Conservation (phyloP, 2,329 filamentous ascomycete species). For the Colletotrichum falcatum region DNA sequence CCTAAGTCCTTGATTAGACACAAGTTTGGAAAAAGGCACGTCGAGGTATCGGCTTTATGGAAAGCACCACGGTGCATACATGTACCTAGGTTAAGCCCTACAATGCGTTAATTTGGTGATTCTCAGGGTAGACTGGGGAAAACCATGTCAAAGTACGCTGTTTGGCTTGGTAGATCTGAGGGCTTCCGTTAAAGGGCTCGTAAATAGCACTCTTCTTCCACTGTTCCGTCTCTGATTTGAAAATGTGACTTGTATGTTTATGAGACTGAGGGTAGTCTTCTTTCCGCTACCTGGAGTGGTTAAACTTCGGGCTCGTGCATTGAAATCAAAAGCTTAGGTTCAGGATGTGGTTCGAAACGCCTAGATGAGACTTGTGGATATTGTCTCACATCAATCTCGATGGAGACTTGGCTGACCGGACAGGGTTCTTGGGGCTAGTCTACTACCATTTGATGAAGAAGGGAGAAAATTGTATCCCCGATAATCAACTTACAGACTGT, state of each 20-base stretch:
- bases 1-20: neutral
- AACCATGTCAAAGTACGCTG: neutral
- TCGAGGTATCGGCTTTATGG: neutral
- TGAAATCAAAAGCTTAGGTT: no score
- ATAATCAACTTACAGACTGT: neutral
- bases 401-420: neutral
- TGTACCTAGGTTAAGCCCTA: neutral
- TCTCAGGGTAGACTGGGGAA: neutral
- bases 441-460: neutral
- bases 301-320: no score
- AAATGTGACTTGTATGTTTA: neutral
- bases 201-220: no score
- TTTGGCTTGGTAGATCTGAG: no score
- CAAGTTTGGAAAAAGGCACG: neutral
- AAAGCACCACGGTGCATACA: neutral
- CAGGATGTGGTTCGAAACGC: no score
- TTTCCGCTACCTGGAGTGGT: neutral
- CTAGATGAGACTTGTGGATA: no score
- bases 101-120: no score
- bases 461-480: neutral
- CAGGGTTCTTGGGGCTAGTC: slow-evolving; percentile 11
- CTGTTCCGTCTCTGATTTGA: no score
- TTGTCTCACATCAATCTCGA: neutral
- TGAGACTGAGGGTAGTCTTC: neutral
- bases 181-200: no score